A percentile compares a stretch with the other conserved stretches of the same genome.
These are phyloP conservation scores for Taphrina pruni DNA, from an alignment of 1,139 yeast genomes.

Conservation along the genomic window DNA sequence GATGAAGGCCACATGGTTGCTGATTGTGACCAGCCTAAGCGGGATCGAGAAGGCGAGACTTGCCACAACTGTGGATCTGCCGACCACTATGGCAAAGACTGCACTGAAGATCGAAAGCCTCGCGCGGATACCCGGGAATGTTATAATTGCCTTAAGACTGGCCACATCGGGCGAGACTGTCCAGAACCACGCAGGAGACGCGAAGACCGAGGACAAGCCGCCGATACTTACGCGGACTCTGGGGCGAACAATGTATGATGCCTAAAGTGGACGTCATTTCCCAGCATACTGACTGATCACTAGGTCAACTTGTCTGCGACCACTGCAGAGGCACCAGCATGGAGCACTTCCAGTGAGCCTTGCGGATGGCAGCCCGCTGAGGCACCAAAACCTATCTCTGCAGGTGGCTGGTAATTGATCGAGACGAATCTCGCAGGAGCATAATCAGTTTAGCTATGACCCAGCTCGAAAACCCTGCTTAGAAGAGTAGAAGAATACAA, in stretches of 20 bases:
- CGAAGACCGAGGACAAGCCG: neutral
- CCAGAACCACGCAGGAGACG: slow-evolving; percentile 17
- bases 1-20: slow-evolving; percentile 12
- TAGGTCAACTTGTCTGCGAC: neutral
- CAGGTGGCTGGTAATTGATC: neutral
- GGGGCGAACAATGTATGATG: neutral
- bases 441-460: no score
- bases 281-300: neutral
- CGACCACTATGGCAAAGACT: slow-evolving; percentile 9
- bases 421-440: no score
- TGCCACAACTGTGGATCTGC: slow-evolving; percentile 22
- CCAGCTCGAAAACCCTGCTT: neutral
- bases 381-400: neutral
- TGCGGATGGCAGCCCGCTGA: neutral
- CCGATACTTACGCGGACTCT: neutral
- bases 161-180: slow-evolving; percentile 27
- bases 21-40: slow-evolving; percentile 21
- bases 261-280: no score
- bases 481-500: neutral
- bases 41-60: slow-evolving; percentile 5
- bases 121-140: slow-evolving; percentile 23
- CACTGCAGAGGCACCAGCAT: neutral
- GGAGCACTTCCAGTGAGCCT: slow-evolving; percentile 5
- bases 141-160: slow-evolving; percentile 13
- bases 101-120: slow-evolving; percentile 15